A percentile compares a stretch with the other conserved stretches of the same genome.
Conservation (phyloP, 805 yeast species). For the Lipomyces japonicus region DNA sequence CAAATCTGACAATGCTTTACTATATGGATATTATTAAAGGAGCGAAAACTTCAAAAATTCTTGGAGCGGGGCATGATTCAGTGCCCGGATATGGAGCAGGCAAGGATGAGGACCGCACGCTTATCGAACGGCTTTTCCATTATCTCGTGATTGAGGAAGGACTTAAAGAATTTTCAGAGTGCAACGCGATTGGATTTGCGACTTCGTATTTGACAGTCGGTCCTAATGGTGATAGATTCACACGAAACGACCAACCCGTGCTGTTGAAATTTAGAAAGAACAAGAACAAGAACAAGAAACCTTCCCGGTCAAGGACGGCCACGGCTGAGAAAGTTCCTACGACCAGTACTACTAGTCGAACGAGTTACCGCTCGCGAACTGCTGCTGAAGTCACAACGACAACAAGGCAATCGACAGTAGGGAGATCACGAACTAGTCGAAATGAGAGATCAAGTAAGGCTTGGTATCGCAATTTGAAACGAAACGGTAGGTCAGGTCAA, state of each 20-base stretch:
- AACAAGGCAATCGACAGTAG: too few relatives aligned
- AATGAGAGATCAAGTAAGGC: too few relatives aligned
- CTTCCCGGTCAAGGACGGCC: too few relatives aligned
- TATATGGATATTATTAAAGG: slow-evolving; percentile 84
- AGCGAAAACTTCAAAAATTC: slow-evolving; percentile 57
- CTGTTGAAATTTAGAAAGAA: background rate
- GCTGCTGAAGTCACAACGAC: too few relatives aligned
- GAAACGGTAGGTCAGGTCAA: too few relatives aligned
- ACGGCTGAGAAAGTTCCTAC: too few relatives aligned
- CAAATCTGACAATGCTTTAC: slow-evolving; percentile 68
- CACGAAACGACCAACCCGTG: slow-evolving; percentile 38
- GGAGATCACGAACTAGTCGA: too few relatives aligned
- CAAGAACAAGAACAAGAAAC: too few relatives aligned
- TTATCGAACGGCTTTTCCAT: slow-evolving; percentile 78
- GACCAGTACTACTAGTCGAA: too few relatives aligned
- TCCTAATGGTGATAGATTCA: slow-evolving; percentile 28
- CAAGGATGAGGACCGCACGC: slow-evolving; percentile 56
- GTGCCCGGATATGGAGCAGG: slow-evolving; percentile 71
- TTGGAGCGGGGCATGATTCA: slow-evolving; percentile 57
- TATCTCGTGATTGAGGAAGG: slow-evolving; percentile 64
- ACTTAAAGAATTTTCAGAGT: slow-evolving; percentile 65
- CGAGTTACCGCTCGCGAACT: too few relatives aligned
- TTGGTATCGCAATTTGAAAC: too few relatives aligned
- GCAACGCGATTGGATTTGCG: slow-evolving; percentile 76
- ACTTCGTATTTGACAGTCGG: slow-evolving; percentile 70